Evolutionary conservation across 1,139 yeast species (phyloP).

Genomic region (Sugiyamaella japonica): DNA sequence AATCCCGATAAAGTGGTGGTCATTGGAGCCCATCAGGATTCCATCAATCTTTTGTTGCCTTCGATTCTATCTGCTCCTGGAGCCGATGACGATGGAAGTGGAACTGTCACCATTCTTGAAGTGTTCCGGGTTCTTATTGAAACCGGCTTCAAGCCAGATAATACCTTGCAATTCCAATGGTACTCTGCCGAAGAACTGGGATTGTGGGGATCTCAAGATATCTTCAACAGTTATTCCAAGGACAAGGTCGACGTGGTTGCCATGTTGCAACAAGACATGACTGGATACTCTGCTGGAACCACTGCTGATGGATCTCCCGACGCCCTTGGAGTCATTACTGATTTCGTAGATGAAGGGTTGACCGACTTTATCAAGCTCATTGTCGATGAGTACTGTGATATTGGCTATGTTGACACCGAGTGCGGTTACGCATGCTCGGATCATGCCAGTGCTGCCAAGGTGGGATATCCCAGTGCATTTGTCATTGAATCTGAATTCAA

Average conservation of each 20-base stretch:
- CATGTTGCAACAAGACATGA: conserved; percentile 95
- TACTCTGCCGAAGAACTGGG: conserved; percentile 97
- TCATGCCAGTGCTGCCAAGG: conserved; percentile 80
- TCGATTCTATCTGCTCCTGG: conserved; percentile 74
- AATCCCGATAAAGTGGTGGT: conserved; percentile 53
- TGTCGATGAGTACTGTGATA: conserved; percentile 59
- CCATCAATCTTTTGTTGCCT: conserved; percentile 76
- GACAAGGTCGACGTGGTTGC: conserved; percentile 60
- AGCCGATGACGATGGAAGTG: conserved; percentile 94
- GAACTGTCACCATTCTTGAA: conserved; percentile 77
- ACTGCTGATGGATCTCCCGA: conserved; percentile 59
- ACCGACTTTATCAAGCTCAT: conserved; percentile 63
- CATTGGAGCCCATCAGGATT: conserved; percentile 90
- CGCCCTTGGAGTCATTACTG: conserved; percentile 77
- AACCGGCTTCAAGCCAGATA: conserved; percentile 55
- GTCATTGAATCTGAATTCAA: conserved; percentile 74
- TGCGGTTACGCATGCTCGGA: conserved; percentile 96
- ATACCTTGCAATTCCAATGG: conserved; percentile 88
- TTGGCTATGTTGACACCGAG: conserved; percentile 68
- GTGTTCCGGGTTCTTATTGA: conserved; percentile 62
- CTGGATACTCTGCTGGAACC: conserved; percentile 70
- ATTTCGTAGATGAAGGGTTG: conserved; percentile 62
- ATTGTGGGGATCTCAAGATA: conserved; percentile 78
- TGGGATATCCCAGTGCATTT: conserved; percentile 82
- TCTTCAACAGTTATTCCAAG: conserved; percentile 57